Evolutionary conservation across 495 filamentous ascomycete genomes (phyloP), one percentile per base, ranked within the genome.

Genomic region (Tuber umbilicatum): DNA sequence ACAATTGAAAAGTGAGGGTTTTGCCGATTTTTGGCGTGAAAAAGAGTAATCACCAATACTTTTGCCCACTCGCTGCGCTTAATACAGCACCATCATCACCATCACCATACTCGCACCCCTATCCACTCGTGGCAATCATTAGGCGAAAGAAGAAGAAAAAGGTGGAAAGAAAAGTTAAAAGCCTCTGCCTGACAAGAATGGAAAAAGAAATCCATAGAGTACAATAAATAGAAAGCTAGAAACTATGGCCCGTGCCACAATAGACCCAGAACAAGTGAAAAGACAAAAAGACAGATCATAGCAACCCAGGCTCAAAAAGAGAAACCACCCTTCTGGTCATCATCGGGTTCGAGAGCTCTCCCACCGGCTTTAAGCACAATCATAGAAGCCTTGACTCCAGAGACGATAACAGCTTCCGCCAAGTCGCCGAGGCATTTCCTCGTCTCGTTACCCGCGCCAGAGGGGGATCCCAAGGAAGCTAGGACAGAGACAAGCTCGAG

Each of bases 281-380:
- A 64, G 27, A 1, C 55, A 35, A n/a, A 17, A 64, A 72, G 9
- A 17, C n/a, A 72, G 7, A 55, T 31, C n/a, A 60, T 72, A 37
- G 23, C 6, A 35, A 67, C 7, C 9, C 16, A 47, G 40, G 35
- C 67, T 12, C 47, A 27, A 47, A 47, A 38, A 41, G 35, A 7
- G 0, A 40, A n/a, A 40, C 43, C 2, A 23, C 70, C 69, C 45
- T 76, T 68, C 70, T 16, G 21, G 50, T 41, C 76, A 68, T 41
- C 76, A 55, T 23, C 70, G 21, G 60, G 45, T 35, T 77, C 78
- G 9, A 79, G 35, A 21, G 69, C 71, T 50, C 72, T 77, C 39
- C 83, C 84, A 2, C 85, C 88, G 73, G 92, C 92, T 80, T 94
- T 90, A 39, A 97, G 85, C 72, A 96, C 88, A 72, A 97, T 83